These are phyloP conservation scores for Eudorina sp. DNA, from an alignment of 139 green algal species.

Conservation along the genomic window DNA sequence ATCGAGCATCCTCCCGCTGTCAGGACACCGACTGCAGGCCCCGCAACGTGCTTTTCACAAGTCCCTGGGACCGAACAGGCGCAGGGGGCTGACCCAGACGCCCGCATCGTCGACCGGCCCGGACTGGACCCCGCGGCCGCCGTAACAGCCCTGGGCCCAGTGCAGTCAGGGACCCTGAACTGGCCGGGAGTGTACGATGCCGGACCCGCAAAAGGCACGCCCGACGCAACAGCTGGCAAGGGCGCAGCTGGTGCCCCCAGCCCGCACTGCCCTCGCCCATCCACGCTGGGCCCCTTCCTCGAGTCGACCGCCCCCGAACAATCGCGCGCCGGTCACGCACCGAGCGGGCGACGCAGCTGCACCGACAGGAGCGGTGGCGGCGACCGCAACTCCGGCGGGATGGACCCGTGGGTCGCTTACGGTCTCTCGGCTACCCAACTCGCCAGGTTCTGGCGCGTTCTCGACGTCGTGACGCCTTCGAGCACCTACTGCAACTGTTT, in stretches of 20 bases:
- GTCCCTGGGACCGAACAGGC: too few relatives aligned
- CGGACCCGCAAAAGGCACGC: too few relatives aligned
- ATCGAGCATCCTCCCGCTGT: not conserved
- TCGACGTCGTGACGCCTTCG: constrained; percentile 28
- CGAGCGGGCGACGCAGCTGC: constrained; percentile 39
- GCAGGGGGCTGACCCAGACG: too few relatives aligned
- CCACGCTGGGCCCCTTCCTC: not conserved
- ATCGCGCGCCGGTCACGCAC: not conserved
- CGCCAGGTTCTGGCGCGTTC: constrained; percentile 23
- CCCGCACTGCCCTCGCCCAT: too few relatives aligned
- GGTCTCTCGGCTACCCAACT: not conserved
- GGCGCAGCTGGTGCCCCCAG: too few relatives aligned
- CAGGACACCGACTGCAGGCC: too few relatives aligned
- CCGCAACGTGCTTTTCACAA: too few relatives aligned
- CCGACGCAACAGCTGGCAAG: too few relatives aligned
- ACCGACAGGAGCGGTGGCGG: too few relatives aligned
- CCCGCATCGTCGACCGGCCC: too few relatives aligned
- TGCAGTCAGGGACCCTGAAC: not conserved
- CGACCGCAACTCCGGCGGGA: not conserved
- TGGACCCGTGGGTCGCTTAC: constrained; percentile 21
- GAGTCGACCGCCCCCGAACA: not conserved
- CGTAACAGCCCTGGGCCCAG: not conserved
- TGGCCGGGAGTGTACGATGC: constrained; percentile 20
- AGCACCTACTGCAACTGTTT: constrained; percentile 36
- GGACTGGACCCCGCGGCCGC: too few relatives aligned